Evolutionary conservation across 2,329 filamentous ascomycete genomes (phyloP).

Genomic region (Pseudogymnoascus sp.): DNA sequence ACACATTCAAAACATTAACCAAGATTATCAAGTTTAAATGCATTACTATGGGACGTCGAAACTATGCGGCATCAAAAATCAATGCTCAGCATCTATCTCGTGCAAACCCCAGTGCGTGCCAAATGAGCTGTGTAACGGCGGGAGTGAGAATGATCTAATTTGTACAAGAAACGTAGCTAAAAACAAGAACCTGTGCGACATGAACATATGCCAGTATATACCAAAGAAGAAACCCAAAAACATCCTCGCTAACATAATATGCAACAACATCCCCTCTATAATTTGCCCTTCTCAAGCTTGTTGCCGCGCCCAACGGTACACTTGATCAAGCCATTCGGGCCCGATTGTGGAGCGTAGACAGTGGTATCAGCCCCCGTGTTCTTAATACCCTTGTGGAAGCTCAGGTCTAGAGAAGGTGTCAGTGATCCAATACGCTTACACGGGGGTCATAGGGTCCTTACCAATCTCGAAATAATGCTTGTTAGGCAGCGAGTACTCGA

Average conservation of each 20-base stretch:
- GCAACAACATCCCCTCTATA: neutral
- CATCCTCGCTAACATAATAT: neutral
- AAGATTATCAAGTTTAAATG: neutral
- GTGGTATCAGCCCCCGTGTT: constrained; percentile 95
- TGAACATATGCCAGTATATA: neutral
- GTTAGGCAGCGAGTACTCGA: constrained; percentile 84
- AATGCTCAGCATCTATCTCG: neutral
- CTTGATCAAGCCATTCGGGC: constrained; percentile 92
- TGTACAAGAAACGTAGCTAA: neutral
- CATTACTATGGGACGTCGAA: neutral
- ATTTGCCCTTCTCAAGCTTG: neutral
- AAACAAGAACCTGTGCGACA: neutral
- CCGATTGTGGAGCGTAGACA: constrained; percentile 87
- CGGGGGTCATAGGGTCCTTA: constrained; percentile 38
- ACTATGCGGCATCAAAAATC: neutral
- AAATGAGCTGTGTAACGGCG: neutral
- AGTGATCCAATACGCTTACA: constrained; percentile 13
- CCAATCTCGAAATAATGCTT: constrained; percentile 98
- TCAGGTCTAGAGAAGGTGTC: constrained; percentile 57
- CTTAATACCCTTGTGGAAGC: constrained; percentile 92
- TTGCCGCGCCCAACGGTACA: constrained; percentile 66
- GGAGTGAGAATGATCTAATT: neutral
- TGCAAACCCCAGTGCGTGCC: neutral
- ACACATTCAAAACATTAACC: neutral
- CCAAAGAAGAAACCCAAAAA: neutral